A percentile compares a stretch with the other conserved stretches of the same genome.
These are phyloP conservation scores for Pythium coloratum DNA, from an alignment of 352 stramenopile species.

Conservation along the genomic window DNA sequence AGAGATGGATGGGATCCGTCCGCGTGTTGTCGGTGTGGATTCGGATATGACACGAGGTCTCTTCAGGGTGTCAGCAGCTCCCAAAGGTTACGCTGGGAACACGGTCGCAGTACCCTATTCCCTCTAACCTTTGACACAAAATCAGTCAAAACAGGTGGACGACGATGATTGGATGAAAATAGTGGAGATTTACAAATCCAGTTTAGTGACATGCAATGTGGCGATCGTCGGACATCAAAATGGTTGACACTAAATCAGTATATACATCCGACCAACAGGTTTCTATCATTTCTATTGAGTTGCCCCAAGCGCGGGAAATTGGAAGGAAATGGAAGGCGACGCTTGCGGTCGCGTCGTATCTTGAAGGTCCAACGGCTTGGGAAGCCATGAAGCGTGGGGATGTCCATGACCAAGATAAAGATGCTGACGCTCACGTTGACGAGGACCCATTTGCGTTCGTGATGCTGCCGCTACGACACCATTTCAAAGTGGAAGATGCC, in stretches of 20 bases:
- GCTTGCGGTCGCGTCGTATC: background rate
- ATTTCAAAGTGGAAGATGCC: slow-evolving; percentile 35
- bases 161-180: background rate
- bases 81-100: background rate
- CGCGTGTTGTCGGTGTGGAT: background rate
- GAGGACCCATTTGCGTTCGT: slow-evolving; percentile 16
- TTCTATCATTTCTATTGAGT: background rate
- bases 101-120: background rate
- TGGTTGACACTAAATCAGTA: background rate
- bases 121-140: background rate
- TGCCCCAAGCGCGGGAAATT: background rate
- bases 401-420: background rate
- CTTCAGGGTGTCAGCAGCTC: background rate
- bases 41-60: background rate
- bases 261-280: background rate
- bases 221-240: slow-evolving; percentile 5
- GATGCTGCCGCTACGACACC: slow-evolving; percentile 30
- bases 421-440: background rate
- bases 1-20: slow-evolving; percentile 5
- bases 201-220: slow-evolving; percentile 1
- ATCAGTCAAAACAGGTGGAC: slow-evolving; percentile 2
- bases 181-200: background rate
- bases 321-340: background rate
- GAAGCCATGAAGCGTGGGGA: background rate
- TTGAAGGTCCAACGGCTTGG: background rate